Conservation (phyloP, 768 basidiomycete genomes). For the Mycena capillaripes region DNA sequence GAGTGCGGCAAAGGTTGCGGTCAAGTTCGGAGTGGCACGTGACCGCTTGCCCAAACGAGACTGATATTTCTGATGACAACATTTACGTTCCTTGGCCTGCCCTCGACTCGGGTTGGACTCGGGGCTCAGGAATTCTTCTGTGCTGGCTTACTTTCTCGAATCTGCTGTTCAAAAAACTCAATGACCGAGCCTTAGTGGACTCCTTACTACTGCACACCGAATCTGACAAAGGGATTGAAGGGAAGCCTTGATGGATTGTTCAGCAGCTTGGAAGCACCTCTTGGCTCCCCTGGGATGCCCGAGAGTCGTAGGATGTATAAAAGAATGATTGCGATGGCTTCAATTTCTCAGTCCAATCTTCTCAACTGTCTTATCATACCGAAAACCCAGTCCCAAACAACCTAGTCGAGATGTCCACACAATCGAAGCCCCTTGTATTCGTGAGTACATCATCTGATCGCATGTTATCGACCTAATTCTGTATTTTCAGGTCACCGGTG, state of each 20-base stretch:
- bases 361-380: neutral
- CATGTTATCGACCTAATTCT: neutral
- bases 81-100: neutral
- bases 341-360: neutral
- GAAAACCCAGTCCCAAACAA: neutral
- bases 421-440: slow-evolving; percentile 30
- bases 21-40: neutral
- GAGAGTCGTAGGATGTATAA: neutral
- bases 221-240: neutral
- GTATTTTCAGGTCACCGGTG: slow-evolving; percentile 8
- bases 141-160: too few relatives aligned
- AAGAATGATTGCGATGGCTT: neutral
- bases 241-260: neutral
- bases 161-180: too few relatives aligned
- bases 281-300: neutral
- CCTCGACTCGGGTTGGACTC: too few relatives aligned
- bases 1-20: too few relatives aligned
- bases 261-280: neutral
- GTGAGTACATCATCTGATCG: neutral
- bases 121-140: too few relatives aligned
- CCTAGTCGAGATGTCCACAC: slow-evolving; percentile 18
- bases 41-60: neutral
- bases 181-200: too few relatives aligned
- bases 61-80: slow-evolving; percentile 5
- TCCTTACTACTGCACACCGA: neutral